A percentile compares a stretch with the other conserved stretches of the same genome.
Evolutionary conservation across 805 yeast species (phyloP).

Genomic region (Yarrowia porcina): DNA sequence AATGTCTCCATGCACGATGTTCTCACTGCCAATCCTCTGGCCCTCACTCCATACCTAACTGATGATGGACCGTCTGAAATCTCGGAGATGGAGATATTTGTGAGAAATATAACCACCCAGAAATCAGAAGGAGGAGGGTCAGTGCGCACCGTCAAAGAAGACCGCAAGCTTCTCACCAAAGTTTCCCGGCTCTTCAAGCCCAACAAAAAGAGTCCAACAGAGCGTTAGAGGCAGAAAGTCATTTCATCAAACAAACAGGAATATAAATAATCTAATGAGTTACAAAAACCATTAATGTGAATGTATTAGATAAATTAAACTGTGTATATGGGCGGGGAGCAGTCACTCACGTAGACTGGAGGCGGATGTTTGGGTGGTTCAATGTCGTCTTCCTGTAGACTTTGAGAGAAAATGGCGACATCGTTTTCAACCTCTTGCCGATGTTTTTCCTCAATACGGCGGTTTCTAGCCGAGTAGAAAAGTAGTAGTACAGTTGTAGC

Average conservation of each 20-base stretch:
- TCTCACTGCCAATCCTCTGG: neutral
- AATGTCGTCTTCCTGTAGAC: too few relatives aligned
- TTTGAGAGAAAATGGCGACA: neutral
- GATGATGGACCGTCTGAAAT: neutral
- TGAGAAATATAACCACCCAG: constrained; percentile 1
- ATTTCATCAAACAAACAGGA: too few relatives aligned
- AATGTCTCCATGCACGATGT: neutral
- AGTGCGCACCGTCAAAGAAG: neutral
- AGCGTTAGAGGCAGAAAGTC: too few relatives aligned
- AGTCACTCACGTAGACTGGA: neutral
- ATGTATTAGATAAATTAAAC: neutral
- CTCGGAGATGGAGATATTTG: constrained; percentile 15
- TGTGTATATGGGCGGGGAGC: neutral
- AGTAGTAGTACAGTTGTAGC: neutral
- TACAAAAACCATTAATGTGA: neutral
- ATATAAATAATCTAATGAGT: too few relatives aligned
- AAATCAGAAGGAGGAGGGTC: neutral
- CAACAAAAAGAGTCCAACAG: neutral
- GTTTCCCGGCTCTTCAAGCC: neutral
- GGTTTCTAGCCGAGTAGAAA: neutral
- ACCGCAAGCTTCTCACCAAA: neutral
- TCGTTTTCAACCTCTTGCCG: neutral
- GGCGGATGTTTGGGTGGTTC: neutral
- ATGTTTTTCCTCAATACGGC: neutral
- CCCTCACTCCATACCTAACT: neutral